Conservation (phyloP, 768 basidiomycete species). For the Cyclocybe cylindracea region DNA sequence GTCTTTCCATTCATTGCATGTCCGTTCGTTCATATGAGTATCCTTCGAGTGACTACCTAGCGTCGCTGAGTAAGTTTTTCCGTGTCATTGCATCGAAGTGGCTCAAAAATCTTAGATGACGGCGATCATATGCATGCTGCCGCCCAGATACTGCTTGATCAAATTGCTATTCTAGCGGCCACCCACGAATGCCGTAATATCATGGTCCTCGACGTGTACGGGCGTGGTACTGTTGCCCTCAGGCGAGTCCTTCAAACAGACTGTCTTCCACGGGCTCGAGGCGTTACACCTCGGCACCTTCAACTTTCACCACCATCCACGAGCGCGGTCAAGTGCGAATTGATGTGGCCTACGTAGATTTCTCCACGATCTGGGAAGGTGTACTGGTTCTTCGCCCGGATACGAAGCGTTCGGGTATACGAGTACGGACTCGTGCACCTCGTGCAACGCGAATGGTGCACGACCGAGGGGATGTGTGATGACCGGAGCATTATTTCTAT, state of each 20-base stretch:
- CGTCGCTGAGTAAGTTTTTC: constrained; percentile 15
- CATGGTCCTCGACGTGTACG: constrained; percentile 54
- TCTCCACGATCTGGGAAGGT: constrained; percentile 48
- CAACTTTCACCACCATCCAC: background rate
- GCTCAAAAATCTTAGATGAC: constrained; percentile 15
- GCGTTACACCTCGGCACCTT: constrained; percentile 23
- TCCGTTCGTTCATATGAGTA: background rate
- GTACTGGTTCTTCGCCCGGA: constrained; percentile 44
- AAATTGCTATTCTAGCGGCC: constrained; percentile 42
- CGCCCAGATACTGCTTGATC: constrained; percentile 37
- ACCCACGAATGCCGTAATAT: constrained; percentile 51
- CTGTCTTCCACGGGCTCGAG: constrained; percentile 41
- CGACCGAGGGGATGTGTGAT: constrained; percentile 31
- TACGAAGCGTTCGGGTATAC: constrained; percentile 51
- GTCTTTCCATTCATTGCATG: background rate
- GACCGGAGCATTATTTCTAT: constrained; percentile 53
- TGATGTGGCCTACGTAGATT: constrained; percentile 48
- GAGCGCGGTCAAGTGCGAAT: constrained; percentile 9
- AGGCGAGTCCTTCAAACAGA: constrained; percentile 48
- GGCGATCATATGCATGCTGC: constrained; percentile 28
- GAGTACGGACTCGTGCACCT: constrained; percentile 21
- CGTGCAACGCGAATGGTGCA: constrained; percentile 33
- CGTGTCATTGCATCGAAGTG: background rate
- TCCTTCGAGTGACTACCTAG: constrained; percentile 1
- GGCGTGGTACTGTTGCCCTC: constrained; percentile 39